Evolutionary conservation across 805 yeast genomes (phyloP), one percentile per base, ranked within the genome.

Genomic region (Lipomyces oligophaga): DNA sequence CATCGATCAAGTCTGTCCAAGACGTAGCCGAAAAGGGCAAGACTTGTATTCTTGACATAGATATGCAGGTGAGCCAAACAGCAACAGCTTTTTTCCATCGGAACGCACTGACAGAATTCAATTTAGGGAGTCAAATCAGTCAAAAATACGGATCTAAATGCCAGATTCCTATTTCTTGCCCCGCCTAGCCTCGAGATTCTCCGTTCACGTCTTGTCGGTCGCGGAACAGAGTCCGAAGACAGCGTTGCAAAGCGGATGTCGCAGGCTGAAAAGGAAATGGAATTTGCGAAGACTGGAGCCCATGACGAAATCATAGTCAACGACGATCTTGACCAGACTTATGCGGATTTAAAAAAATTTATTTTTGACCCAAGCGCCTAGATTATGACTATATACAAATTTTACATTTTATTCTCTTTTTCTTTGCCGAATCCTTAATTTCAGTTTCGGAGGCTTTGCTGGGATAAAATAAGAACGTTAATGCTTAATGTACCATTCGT

Each of bases 221-320:
- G 99, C 71, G 98, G 98, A 54, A 93, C 98, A 26, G 99, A 93
- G 73, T 85, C 96, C 33, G 75, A 75, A 38, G 97, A 90, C 60
- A 79, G 89, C 40, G 64, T 93, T 39, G 77, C 77, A 60, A 88
- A 85, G 74, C 82, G 99, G 69, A 72, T 93, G 46, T 75, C 74
- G 41, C 95, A 95, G 54, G 97, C 98, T 13, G 58, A 78, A 48
- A 85, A 85, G 38, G 99, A 93, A 72, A 65, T 93, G 69, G 97
- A 81, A 56, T 94, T 80, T 66, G 83, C 97, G 31, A 78, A 88
- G 54, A 59, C 61, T 11, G 97, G 96, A 52, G 95, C 94, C 38
- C 97, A 93, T 65, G 98, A 93, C 69, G 73, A 75, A 64, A 76
- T 83, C 49, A 79, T 93, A 58, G 89, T 93, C 59, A 93, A 93